phyloP scores from a whole-genome alignment of 352 stramenopile species.

The Phytopythium vexans region DNA sequence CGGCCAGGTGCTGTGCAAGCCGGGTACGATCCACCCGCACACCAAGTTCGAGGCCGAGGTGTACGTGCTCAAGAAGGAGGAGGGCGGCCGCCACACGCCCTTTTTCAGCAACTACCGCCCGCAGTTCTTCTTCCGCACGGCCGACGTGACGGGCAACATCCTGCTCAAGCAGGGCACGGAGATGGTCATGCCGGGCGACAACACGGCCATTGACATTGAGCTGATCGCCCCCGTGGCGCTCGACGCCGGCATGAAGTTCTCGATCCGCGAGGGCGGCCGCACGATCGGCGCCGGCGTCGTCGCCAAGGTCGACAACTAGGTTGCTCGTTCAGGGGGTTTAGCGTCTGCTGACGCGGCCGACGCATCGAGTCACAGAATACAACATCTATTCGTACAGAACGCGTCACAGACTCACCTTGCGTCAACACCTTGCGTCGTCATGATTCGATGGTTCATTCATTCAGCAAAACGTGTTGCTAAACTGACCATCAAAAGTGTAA shows the following conservation, averaged over 20 bases:
- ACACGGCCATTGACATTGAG: conserved; percentile 91
- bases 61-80: conserved; percentile 95
- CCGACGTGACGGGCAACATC: conserved; percentile 93
- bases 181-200: conserved; percentile 98
- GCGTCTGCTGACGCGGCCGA: too few relatives aligned
- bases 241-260: conserved; percentile 93
- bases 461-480: too few relatives aligned
- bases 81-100: conserved; percentile 95
- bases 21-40: conserved; percentile 82
- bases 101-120: conserved; percentile 97
- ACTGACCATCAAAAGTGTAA: too few relatives aligned
- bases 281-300: conserved; percentile 96
- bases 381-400: too few relatives aligned
- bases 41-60: conserved; percentile 96
- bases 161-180: conserved; percentile 76
- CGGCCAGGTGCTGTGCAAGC: conserved; percentile 89
- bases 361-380: too few relatives aligned
- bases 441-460: too few relatives aligned
- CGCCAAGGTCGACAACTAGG: conserved; percentile 86
- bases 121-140: conserved; percentile 97
- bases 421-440: too few relatives aligned
- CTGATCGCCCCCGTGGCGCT: conserved; percentile 92
- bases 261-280: conserved; percentile 94
- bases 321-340: too few relatives aligned
- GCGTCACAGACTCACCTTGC: too few relatives aligned